A percentile compares a stretch with the other conserved stretches of the same genome.
Conservation (phyloP, 768 basidiomycete species). For the Boletus sp. region DNA sequence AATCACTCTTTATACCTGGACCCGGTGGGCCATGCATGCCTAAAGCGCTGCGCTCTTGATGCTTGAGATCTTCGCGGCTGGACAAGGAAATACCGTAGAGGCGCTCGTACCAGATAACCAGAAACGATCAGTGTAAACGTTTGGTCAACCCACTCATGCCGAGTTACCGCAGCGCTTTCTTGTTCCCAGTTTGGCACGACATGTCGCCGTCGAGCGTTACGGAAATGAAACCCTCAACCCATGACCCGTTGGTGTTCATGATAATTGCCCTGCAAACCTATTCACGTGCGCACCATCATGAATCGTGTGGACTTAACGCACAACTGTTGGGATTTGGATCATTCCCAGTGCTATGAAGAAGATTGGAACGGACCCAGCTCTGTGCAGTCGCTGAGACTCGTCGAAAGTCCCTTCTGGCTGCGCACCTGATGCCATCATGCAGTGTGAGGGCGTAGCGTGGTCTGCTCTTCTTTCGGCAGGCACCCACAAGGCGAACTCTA, state of each 20-base stretch:
- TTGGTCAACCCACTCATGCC: not conserved
- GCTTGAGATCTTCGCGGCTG: not conserved
- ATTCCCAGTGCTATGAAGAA: not conserved
- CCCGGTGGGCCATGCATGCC: not conserved
- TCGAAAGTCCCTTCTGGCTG: not conserved
- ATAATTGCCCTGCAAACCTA: not conserved
- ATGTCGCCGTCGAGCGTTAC: not conserved
- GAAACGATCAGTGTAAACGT: not conserved
- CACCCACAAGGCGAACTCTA: too few relatives aligned
- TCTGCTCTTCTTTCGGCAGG: not conserved
- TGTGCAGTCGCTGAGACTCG: not conserved
- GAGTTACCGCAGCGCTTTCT: not conserved
- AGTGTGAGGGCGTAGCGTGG: not conserved
- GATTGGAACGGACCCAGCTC: not conserved
- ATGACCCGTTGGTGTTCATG: not conserved
- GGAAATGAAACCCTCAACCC: conserved; percentile 11
- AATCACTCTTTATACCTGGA: conserved; percentile 15
- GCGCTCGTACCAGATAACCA: not conserved
- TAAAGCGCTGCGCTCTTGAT: not conserved
- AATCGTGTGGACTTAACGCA: not conserved
- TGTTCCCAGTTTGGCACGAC: not conserved
- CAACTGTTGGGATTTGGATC: not conserved
- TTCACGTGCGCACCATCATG: not conserved
- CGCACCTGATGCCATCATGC: not conserved
- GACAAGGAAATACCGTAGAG: not conserved